These are phyloP conservation scores for Hypoxylon fragiforme DNA, from an alignment of 495 filamentous ascomycete species.

Conservation along the genomic window DNA sequence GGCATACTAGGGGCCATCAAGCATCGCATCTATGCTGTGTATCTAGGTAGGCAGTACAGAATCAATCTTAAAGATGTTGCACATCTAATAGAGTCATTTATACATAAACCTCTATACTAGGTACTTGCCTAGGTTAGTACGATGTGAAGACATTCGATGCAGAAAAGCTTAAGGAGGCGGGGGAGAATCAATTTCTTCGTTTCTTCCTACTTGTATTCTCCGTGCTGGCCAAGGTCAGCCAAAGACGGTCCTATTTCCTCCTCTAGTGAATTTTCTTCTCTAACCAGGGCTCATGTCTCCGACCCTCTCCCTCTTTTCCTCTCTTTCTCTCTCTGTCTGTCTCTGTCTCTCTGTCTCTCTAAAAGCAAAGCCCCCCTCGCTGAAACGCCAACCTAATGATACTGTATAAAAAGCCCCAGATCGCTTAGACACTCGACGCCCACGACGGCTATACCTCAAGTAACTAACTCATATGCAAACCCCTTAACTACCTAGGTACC, in stretches of 20 bases:
- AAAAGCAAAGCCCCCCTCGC: not conserved
- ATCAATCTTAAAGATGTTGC: not conserved
- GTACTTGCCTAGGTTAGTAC: too few relatives aligned
- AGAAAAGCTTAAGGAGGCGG: too few relatives aligned
- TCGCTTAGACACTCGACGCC: not conserved
- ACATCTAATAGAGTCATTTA: too few relatives aligned
- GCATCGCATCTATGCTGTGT: too few relatives aligned
- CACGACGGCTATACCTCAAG: not conserved
- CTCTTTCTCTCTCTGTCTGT: not conserved
- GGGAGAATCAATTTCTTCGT: not conserved
- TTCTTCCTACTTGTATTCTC: not conserved
- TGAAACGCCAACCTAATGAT: constrained; percentile 16
- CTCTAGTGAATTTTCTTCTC: constrained; percentile 10
- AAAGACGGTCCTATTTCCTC: not conserved
- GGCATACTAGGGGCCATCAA: too few relatives aligned
- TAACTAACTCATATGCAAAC: not conserved
- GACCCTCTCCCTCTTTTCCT: too few relatives aligned
- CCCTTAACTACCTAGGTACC: not conserved
- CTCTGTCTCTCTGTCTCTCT: not conserved
- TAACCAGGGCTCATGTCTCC: too few relatives aligned
- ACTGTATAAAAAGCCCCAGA: not conserved
- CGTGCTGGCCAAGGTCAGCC: not conserved
- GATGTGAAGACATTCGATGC: too few relatives aligned
- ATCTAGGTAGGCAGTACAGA: not conserved
- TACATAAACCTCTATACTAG: too few relatives aligned